A percentile compares a stretch with the other conserved stretches of the same genome.
Evolutionary conservation across 352 stramenopile species (phyloP).

Genomic region (Phytopythium montanum): DNA sequence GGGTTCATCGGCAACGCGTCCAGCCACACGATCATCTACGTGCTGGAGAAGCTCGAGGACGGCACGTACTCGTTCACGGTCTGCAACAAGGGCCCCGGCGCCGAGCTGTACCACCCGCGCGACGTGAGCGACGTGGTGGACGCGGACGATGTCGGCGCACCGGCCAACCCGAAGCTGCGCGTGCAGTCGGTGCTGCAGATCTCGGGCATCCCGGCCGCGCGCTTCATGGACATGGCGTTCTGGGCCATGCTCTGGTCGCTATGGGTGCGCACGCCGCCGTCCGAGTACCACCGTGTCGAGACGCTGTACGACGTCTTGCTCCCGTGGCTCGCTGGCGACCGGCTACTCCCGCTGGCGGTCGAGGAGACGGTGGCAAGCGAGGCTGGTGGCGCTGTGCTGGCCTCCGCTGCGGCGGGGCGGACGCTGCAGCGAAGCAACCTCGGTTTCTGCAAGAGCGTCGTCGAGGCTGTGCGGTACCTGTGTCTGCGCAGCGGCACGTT

Average conservation of each 20-base stretch:
- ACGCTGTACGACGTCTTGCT: constrained; percentile 89
- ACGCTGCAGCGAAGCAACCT: constrained; percentile 56
- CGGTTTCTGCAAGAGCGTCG: constrained; percentile 78
- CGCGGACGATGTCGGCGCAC: constrained; percentile 5
- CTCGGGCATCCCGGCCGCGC: constrained; percentile 37
- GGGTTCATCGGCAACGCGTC: constrained; percentile 72
- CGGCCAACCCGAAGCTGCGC: constrained; percentile 60
- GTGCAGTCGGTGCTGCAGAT: constrained; percentile 79
- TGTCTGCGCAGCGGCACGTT: constrained; percentile 59
- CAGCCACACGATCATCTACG: constrained; percentile 80
- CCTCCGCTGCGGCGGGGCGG: background rate
- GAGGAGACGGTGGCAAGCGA: constrained; percentile 14
- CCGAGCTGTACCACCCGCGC: constrained; percentile 79
- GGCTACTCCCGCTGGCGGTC: constrained; percentile 61
- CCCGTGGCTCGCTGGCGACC: constrained; percentile 79
- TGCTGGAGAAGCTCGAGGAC: constrained; percentile 68
- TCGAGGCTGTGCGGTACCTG: constrained; percentile 73
- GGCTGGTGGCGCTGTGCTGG: constrained; percentile 17
- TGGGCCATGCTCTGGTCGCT: constrained; percentile 84
- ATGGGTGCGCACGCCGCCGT: constrained; percentile 79
- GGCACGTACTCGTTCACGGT: constrained; percentile 75
- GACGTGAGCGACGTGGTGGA: constrained; percentile 9
- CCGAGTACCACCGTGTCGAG: constrained; percentile 85
- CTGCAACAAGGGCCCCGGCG: constrained; percentile 85
- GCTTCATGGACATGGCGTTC: constrained; percentile 85